Evolutionary conservation across 2,329 filamentous ascomycete genomes (phyloP), one percentile per base, ranked within the genome.

Genomic region (Pseudonectria foliicola): DNA sequence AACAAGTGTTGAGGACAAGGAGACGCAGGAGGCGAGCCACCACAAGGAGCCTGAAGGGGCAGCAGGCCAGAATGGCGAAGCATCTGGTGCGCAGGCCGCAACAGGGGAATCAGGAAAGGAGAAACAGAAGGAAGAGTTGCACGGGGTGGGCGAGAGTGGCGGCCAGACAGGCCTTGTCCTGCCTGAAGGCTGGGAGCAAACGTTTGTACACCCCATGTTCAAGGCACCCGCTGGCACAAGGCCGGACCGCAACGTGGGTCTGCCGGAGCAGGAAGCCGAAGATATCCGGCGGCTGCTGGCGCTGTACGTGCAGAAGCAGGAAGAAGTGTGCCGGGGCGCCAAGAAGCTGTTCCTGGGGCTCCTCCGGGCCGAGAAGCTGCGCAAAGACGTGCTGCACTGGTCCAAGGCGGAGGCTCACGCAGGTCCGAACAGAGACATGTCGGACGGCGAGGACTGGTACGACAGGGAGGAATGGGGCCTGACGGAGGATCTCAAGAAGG

Each of bases 371-470:
- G 80, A 90, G 47, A 73, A 83, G 29, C 71, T 84, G 57, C 73
- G 85, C 18, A 77, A 76, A 49, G 73, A 78, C 13, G 83, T 92
- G 3, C 71, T 82, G 54, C 74, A 76, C 46, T 88, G 83, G 80
- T 73, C 80, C 46, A 86, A 87, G 55, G 81, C 85, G 2, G 85
- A 90, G 61, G 84, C 73, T 14, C 85, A 90, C 51, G 70, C 67
- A 34, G 76, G 78, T 2, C 55, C 66, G 13, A 77, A 79, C 54
- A 60, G 79, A 32, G 84, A 89, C 57, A 80, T 92, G 80, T 88
- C 82, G 33, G 86, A 93, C 55, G 85, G 85, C 10, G 86, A 93
- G 64, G 86, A 93, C 56, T 93, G 85, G 83, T 89, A 88, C 54
- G 86, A 93, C 59, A 76, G 75, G 52, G 81, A 86, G 34, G 82